Base-by-base conservation (phyloP, 2,329 filamentous ascomycete species). In the Sporothrix schenckii region DNA sequence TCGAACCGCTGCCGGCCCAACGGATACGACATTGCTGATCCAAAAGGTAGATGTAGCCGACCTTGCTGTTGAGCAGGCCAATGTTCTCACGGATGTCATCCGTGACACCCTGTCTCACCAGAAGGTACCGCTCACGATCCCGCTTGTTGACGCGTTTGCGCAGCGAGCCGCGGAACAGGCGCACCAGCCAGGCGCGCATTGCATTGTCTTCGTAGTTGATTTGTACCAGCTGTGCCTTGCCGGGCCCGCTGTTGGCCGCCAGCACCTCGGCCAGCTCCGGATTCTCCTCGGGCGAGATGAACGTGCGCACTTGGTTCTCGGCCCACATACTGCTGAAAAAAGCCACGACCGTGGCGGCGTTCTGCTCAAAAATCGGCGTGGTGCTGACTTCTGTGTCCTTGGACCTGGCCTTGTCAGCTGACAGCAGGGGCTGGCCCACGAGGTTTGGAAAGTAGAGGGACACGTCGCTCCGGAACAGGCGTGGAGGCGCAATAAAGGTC, bases 371-470 rank as follows among this genome's bases (percentile, higher is more conserved):
- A 3, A 90, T 80, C 0, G 89, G 85, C 9, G 94, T 97, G 1
- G 94, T 97, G 80, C 97, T 88, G 70, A 80, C 82, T 3, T 93
- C 97, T 79, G 96, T 88, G 71, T 80, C 81, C 52, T 44, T 63
- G 24, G 70, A 67, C 73, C 75, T 71, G 74, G 73, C 78, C 78
- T 81, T 82, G 76, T 81, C 81, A 66, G 81, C 81, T 74, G 87
- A 88, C 69, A 87, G 81, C 41, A 97, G 84, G 1, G 93, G 97
- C 75, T 87, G 84, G 60, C 95, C 95, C 78, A 87, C 87, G 71
- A 99, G 84, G 81, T 99, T 99, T 60, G 95, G 95, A 82, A 99
- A 97, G 84, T 91, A 98, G 73, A 97, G 87, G 5, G 94, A 91
- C 67, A 89, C 86, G 52, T 96, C 92, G 74, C 86, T 86, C 77